Base-by-base conservation (phyloP, 257 asterid species). In the Solanum corneliomulleri region DNA sequence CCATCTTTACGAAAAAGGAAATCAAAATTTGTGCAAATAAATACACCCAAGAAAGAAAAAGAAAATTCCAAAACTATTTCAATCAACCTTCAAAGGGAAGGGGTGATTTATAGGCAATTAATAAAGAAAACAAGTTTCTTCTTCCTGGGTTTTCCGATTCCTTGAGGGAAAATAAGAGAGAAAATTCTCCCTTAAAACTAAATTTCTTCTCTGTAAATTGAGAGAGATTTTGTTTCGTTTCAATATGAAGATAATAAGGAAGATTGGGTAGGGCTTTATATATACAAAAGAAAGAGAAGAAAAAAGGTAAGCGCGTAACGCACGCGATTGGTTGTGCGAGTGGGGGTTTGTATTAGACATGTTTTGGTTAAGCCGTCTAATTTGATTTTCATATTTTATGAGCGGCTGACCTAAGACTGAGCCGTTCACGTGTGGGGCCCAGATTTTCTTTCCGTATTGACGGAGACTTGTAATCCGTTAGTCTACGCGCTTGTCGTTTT, bases 1-100 rank as follows among this genome's bases (percentile, higher is more conserved):
- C 94, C 94, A 91, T 91, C 45, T 82, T 44, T 9, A 16, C 83
- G 16, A 25, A 27, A 47, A 75, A 37, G 20, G 47, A 74, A 74
- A 74, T 21, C 35, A 6, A n/a, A 86, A 52, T 58, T 44, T 76
- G 14, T 60, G 44, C 81, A 25, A 45, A 68, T 37, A 84, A 84
- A n/a, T 52, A 47, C 44, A 47, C 44, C n/a, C 33, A 9, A 29
- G 49, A 74, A 41, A 23, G 47, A 23, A 69, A 42, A 1, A 7
- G 8, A 1, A 20, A 47, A 47, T 18, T 60, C 14, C 3, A 8
- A 81, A 25, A 25, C 33, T 44, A 4, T 44, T 27, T 8, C 16
- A 25, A 44, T 8, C 10, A 25, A 44, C 41, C 84, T 77, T 49
- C 5, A 29, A 4, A 83, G n/a, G 39, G 7, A 37, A 33, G 39